These are phyloP conservation scores for Eutrema salsugineum DNA, from an alignment of 441 rosid genomes.

Conservation along the genomic window DNA sequence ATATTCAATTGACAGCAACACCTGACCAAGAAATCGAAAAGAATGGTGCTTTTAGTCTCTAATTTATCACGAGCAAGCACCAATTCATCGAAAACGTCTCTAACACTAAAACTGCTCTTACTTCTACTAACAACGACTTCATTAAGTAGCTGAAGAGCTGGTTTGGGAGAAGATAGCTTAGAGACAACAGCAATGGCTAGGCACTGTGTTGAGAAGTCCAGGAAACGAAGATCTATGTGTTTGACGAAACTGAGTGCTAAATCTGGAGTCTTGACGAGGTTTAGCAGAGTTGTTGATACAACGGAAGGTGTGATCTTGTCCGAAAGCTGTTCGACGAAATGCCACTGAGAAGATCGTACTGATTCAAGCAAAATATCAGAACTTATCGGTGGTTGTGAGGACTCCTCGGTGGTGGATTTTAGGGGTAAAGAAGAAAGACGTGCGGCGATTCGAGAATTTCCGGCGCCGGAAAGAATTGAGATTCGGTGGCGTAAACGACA, in stretches of 20 bases:
- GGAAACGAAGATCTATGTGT: constrained; percentile 36
- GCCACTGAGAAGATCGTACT: constrained; percentile 66
- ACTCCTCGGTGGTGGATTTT: not conserved
- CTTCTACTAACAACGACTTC: constrained; percentile 25
- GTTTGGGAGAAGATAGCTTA: constrained; percentile 52
- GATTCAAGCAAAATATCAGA: constrained; percentile 17
- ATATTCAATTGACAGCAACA: constrained; percentile 59
- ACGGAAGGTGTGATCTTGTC: constrained; percentile 40
- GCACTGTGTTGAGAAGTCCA: constrained; percentile 59
- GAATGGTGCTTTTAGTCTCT: constrained; percentile 43
- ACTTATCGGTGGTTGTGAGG: constrained; percentile 5
- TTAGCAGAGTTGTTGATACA: constrained; percentile 42
- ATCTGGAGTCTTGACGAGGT: constrained; percentile 54
- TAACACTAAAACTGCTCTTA: constrained; percentile 15
- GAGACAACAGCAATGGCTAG: constrained; percentile 60
- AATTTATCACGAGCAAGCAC: constrained; percentile 38
- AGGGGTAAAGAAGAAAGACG: constrained; percentile 31
- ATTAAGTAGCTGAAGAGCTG: constrained; percentile 53
- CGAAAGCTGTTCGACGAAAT: constrained; percentile 62
- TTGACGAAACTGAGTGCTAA: constrained; percentile 47
- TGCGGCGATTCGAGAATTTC: not conserved
- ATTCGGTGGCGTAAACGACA: constrained; percentile 6
- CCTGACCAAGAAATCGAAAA: constrained; percentile 59
- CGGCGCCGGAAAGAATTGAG: not conserved
- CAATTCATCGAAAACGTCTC: constrained; percentile 53